Base-by-base conservation (phyloP, 768 basidiomycete genomes). In the Amanita pseudoporphyria region DNA sequence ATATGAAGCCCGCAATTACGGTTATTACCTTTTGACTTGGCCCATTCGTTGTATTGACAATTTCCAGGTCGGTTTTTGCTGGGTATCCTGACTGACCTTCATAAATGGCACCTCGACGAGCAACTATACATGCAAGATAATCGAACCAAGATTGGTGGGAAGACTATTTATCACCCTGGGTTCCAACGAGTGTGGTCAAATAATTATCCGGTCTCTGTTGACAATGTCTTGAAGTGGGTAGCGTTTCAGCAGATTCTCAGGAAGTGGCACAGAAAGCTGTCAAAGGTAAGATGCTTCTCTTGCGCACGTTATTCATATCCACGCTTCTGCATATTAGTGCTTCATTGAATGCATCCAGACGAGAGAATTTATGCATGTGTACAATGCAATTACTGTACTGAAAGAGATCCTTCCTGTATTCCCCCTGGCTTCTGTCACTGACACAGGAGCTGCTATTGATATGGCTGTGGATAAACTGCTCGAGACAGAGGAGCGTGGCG, bases 321-420 rank as follows among this genome's bases (percentile, higher is more conserved):
- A 18, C 12, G 16, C 19, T 51, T 9, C 24, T 21, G 21, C 26
- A 31, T 35, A 33, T 52, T 58, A 93, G 93, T 81, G 79, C 49
- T 80, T 97, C 56, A 70, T 75, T 16, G 84, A 81, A 28, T 92
- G 87, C 60, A 84, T 97, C 53, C 77, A 83, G 58, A 85, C 92
- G 2, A 79, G 78, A 44, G 94, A 94, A 59, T 98, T 94, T 63
- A 95, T 97, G 87, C 92, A 92, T 58, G 88, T 97, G 47, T 94
- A 95, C 65, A 99, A 99, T 61, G 78, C 90, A n/a, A 87, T 98
- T 64, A 79, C 94, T 33, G 83, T 99, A 24, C 72, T 96, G 54
- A 90, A 93, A 60, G 90, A 96, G 63, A 79, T 97, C 18, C 74
- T 93, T 26, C 84, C 88, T 1, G 84, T 89, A 44, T 96, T 96